A percentile compares a stretch with the other conserved stretches of the same genome.
Evolutionary conservation across 1,284 basidiomycete genomes (phyloP).

Genomic region (Coniophora puteana): DNA sequence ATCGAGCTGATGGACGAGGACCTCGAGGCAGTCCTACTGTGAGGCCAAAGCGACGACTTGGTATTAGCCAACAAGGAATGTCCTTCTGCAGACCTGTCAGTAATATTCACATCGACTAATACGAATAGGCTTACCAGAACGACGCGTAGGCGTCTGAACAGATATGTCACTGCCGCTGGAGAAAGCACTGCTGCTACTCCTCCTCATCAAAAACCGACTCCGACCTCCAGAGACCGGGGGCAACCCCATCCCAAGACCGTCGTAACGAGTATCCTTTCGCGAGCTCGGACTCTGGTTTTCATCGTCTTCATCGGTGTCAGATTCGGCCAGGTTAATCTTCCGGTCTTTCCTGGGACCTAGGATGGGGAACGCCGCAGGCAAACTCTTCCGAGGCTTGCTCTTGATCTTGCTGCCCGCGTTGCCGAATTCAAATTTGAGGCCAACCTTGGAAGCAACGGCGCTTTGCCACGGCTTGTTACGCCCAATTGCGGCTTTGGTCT

Average conservation of each 20-base stretch:
- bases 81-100: too few relatives aligned
- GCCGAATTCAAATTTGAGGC: constrained; percentile 41
- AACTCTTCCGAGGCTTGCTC: constrained; percentile 62
- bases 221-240: constrained; percentile 39
- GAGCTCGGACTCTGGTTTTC: constrained; percentile 46
- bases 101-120: too few relatives aligned
- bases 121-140: constrained; percentile 33
- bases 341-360: constrained; percentile 24
- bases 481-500: constrained; percentile 49
- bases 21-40: constrained; percentile 49
- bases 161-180: constrained; percentile 69
- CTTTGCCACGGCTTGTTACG: constrained; percentile 73
- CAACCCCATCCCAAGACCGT: constrained; percentile 64
- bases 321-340: constrained; percentile 22
- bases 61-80: too few relatives aligned
- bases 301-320: constrained; percentile 35
- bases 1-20: constrained; percentile 51
- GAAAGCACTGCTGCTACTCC: constrained; percentile 75
- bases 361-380: constrained; percentile 63
- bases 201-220: constrained; percentile 60
- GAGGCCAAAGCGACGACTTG: constrained; percentile 41
- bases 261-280: constrained; percentile 50
- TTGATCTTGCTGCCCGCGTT: constrained; percentile 32
- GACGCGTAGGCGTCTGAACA: constrained; percentile 61
- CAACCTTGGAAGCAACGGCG: constrained; percentile 67